Evolutionary conservation across 2,329 filamentous ascomycete species (phyloP), one percentile per base, ranked within the genome.

Genomic region (Parafenestella ontariensis): DNA sequence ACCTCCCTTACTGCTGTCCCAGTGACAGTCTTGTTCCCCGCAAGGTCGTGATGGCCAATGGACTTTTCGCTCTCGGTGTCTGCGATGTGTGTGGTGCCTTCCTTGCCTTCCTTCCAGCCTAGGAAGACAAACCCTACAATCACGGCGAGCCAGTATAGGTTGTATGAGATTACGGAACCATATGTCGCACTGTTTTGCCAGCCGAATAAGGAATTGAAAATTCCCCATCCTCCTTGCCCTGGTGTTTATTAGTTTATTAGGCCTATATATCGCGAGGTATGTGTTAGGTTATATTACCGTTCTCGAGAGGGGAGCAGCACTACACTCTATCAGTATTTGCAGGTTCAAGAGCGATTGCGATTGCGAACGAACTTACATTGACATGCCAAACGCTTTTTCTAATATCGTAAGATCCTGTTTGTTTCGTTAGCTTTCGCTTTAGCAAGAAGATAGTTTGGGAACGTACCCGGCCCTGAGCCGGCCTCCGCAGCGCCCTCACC

Each of bases 141-240:
- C 61, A 91, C 82, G 8, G 80, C 81, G 46, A 95, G 77, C 92
- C 92, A 96, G 79, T 96, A 96, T 15, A 94, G 54, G 72, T 95
- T 96, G 79, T 96, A 96, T 1, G 89, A 87, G 59, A 96, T 87
- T 60, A 96, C 89, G 1, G 90, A 93, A 46, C 92, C 91, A 66
- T 94, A 92, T 1, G 92, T 96, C 5, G 90, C 92, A 11, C 89
- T 91, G 78, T 96, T 96, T 57, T 87, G 85, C 92, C 92, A 96
- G 54, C 92, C 92, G 10, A 96, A 81, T 48, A 96, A 82, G 54
- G 90, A 87, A 66, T 96, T 94, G 81, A 96, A 92, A 62, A 96
- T 87, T 50, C 90, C 91, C 92, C 91, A 96, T 40, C 89, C 90
- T 33, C 88, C 87, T 31, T n/a, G n/a, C n/a, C n/a, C 8, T 13